phyloP scores from a whole-genome alignment of 768 basidiomycete species.

The Nidularia pulvinata region DNA sequence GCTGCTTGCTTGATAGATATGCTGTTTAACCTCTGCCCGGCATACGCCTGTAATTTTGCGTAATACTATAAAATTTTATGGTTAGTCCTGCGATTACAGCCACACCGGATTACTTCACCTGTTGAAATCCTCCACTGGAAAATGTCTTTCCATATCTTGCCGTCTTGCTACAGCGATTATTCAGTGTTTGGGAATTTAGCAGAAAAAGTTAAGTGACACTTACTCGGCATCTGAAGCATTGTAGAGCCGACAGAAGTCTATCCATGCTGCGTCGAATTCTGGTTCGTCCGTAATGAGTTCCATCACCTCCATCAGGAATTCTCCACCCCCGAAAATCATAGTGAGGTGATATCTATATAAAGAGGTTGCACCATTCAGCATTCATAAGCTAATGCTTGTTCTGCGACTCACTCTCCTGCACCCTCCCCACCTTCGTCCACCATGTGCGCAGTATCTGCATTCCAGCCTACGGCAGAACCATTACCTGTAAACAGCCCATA shows the following conservation, averaged over 20 bases:
- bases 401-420: constrained; percentile 20
- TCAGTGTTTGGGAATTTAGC: background rate
- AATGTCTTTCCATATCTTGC: constrained; percentile 33
- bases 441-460: constrained; percentile 32
- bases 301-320: constrained; percentile 38
- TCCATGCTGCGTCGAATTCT: constrained; percentile 35
- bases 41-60: constrained; percentile 35
- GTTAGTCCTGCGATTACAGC: background rate
- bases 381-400: background rate
- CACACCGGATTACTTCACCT: constrained; percentile 8
- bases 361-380: background rate
- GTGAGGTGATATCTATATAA: constrained; percentile 23
- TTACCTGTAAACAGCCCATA: constrained; percentile 34
- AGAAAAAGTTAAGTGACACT: constrained; percentile 2
- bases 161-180: constrained; percentile 17
- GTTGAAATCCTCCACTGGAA: constrained; percentile 26
- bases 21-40: constrained; percentile 29
- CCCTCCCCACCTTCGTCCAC: constrained; percentile 34
- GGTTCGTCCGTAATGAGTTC: constrained; percentile 33
- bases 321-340: constrained; percentile 34
- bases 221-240: constrained; percentile 32
- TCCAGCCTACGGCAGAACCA: constrained; percentile 33
- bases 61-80: constrained; percentile 19
- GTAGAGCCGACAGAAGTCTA: constrained; percentile 33
- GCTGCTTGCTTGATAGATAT: constrained; percentile 27